These are phyloP conservation scores for Hypoxylon rubiginosum DNA, from an alignment of 2,329 filamentous ascomycete species.

Conservation along the genomic window DNA sequence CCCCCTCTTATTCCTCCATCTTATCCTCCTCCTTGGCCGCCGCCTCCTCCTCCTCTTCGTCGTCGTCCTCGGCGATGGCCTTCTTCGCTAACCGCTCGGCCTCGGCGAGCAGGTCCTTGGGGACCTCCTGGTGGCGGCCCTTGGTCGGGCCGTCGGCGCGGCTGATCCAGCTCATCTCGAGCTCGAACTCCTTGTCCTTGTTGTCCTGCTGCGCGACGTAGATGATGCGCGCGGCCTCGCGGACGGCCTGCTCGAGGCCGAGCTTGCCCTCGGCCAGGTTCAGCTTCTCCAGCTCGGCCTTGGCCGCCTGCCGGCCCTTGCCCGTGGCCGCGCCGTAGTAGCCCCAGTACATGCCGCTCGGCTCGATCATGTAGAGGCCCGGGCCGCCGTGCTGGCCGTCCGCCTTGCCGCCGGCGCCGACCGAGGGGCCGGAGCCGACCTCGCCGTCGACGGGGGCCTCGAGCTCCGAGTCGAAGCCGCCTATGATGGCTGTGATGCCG, in stretches of 20 bases:
- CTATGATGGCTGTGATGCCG: conserved; percentile 94
- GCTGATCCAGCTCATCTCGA: conserved; percentile 99
- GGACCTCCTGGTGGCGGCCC: conserved; percentile 92
- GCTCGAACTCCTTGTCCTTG: conserved; percentile 99
- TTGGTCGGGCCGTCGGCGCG: conserved; percentile 86
- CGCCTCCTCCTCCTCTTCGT: conserved; percentile 80
- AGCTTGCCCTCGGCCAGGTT: conserved; percentile 84
- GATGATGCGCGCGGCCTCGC: conserved; percentile 97
- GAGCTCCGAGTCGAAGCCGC: conserved; percentile 90
- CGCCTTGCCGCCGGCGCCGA: conserved; percentile 87
- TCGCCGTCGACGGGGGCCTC: conserved; percentile 90
- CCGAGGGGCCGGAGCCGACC: conserved; percentile 83
- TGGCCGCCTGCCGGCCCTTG: conserved; percentile 96
- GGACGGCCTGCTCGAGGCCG: conserved; percentile 87
- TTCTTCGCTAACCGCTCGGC: conserved; percentile 94
- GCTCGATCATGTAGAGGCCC: conserved; percentile 98
- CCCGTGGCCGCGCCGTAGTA: conserved; percentile 98
- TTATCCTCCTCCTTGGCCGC: conserved; percentile 77
- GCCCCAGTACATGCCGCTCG: conserved; percentile 96
- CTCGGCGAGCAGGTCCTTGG: conserved; percentile 89
- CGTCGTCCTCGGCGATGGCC: conserved; percentile 87
- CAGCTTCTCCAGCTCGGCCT: conserved; percentile 98
- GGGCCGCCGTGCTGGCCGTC: conserved; percentile 85
- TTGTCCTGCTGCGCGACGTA: conserved; percentile 98
- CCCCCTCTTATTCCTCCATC: conserved; percentile 87